A percentile compares a stretch with the other conserved stretches of the same genome.
phyloP scores from a whole-genome alignment of 108 stramenopile genomes.

The Skeletonema grethae region DNA sequence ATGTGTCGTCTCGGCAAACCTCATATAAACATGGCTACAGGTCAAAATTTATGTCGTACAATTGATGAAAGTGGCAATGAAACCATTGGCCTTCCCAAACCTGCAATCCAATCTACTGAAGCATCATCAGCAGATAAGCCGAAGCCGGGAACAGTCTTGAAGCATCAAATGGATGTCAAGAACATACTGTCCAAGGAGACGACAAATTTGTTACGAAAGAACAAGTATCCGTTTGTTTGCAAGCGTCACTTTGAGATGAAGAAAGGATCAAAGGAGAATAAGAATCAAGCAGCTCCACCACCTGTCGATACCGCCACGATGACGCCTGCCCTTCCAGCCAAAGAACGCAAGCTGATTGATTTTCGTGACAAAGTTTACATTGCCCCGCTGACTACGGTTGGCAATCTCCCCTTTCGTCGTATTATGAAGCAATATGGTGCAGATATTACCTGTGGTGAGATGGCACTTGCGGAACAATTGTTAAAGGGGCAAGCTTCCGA shows the following conservation, averaged over 20 bases:
- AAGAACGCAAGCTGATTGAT: slow-evolving; percentile 84
- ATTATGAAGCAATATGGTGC: slow-evolving; percentile 95
- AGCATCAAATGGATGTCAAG: slow-evolving; percentile 36
- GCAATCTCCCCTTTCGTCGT: slow-evolving; percentile 97
- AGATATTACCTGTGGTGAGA: slow-evolving; percentile 99
- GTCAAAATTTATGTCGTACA: slow-evolving; percentile 58
- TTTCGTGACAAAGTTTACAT: slow-evolving; percentile 96
- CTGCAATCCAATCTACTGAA: background rate
- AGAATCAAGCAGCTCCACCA: slow-evolving; percentile 8
- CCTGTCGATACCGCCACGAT: slow-evolving; percentile 8
- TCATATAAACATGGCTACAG: slow-evolving; percentile 76
- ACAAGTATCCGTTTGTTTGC: slow-evolving; percentile 80
- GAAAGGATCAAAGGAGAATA: slow-evolving; percentile 38
- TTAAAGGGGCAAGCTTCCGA: slow-evolving; percentile 88
- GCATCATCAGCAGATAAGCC: background rate
- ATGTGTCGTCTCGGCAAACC: slow-evolving; percentile 67
- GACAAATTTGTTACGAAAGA: slow-evolving; percentile 68
- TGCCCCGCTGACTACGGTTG: slow-evolving; percentile 98
- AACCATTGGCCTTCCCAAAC: slow-evolving; percentile 13
- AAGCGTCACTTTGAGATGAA: slow-evolving; percentile 59
- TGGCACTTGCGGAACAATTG: slow-evolving; percentile 90
- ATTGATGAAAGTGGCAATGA: slow-evolving; percentile 29
- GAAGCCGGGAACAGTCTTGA: slow-evolving; percentile 7
- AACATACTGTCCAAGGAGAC: slow-evolving; percentile 67
- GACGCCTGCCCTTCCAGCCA: slow-evolving; percentile 51